Evolutionary conservation across 176 grass and related monocot species (phyloP), one percentile per base, ranked within the genome.

Genomic region (Aegilops umbellulata): DNA sequence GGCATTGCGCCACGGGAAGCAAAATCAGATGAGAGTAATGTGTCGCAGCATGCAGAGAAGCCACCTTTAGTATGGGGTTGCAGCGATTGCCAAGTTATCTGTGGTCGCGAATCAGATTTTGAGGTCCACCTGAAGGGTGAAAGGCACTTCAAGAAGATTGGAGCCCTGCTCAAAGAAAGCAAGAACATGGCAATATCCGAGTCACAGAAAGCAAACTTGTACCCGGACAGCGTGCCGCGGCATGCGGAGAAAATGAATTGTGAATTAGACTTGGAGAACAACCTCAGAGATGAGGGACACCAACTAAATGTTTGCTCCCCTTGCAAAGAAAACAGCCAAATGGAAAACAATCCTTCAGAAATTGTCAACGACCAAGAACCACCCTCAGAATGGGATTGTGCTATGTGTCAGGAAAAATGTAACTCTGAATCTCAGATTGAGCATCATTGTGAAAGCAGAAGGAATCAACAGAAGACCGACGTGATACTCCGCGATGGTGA

Each of bases 341-440:
- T 30, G 9, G 41, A 60, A 60, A 44, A 26, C n/a, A 69, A 20
- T 14, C 24, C 19, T 6, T 47, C 62, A 32, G 5, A 58, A 34
- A 66, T 47, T 47, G 15, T 11, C 38, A 64, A 35, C 27, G 46
- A 38, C 51, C 36, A 63, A 35, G 51, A 79, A 41, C 31, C 22
- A 22, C 30, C 69, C 41, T 82, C 42, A 3, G 34, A 76, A n/a
- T 82, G 78, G 78, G 16, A 24, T 6, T 77, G 88, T 8, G 25
- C 11, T 49, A 57, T 79, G 23, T 83, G 84, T 36, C 16, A 78
- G 13, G 84, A 42, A 24, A 83, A 83, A 73, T 83, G 73, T 25
- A 58, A 25, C 9, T 78, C 79, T 57, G 74, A 38, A 79, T 47
- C 71, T 61, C 83, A 82, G 10, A 63, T 86, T 55, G 70, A 51